A percentile compares a stretch with the other conserved stretches of the same genome.
These are phyloP conservation scores for Lyophyllum atratum DNA, from an alignment of 768 basidiomycete species.

Conservation along the genomic window DNA sequence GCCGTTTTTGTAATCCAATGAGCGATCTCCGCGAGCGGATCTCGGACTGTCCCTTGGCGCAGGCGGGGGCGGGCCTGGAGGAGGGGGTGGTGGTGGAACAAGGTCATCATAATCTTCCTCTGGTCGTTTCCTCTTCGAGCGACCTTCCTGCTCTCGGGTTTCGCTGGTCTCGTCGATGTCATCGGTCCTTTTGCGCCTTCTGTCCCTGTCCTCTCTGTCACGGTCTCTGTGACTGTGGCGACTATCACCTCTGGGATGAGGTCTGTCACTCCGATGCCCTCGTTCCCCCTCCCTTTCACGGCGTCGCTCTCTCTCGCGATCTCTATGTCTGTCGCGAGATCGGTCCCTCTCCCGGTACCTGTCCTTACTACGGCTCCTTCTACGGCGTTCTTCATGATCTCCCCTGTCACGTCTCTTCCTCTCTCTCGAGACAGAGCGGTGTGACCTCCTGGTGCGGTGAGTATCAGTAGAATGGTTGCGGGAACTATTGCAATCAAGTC, in stretches of 20 bases:
- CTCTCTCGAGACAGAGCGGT: slow-evolving; percentile 71
- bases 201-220: slow-evolving; percentile 51
- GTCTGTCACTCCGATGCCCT: slow-evolving; percentile 49
- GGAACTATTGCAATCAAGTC: slow-evolving; percentile 41
- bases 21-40: slow-evolving; percentile 50
- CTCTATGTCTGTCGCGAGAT: slow-evolving; percentile 56
- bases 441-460: slow-evolving; percentile 69
- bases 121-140: slow-evolving; percentile 65
- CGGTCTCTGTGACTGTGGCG: slow-evolving; percentile 58
- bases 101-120: slow-evolving; percentile 53
- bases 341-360: slow-evolving; percentile 57
- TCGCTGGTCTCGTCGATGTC: slow-evolving; percentile 54
- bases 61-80: slow-evolving; percentile 40
- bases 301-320: slow-evolving; percentile 41
- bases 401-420: slow-evolving; percentile 52
- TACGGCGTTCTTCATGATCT: slow-evolving; percentile 63
- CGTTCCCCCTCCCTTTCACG: slow-evolving; percentile 54
- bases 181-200: slow-evolving; percentile 69
- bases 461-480: slow-evolving; percentile 81
- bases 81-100: slow-evolving; percentile 33
- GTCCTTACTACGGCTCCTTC: slow-evolving; percentile 60
- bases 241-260: slow-evolving; percentile 53
- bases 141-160: slow-evolving; percentile 50
- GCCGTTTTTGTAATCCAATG: slow-evolving; percentile 54
- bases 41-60: slow-evolving; percentile 53